Base-by-base conservation (phyloP, 805 yeast species). In the Priceomyces castillae region DNA sequence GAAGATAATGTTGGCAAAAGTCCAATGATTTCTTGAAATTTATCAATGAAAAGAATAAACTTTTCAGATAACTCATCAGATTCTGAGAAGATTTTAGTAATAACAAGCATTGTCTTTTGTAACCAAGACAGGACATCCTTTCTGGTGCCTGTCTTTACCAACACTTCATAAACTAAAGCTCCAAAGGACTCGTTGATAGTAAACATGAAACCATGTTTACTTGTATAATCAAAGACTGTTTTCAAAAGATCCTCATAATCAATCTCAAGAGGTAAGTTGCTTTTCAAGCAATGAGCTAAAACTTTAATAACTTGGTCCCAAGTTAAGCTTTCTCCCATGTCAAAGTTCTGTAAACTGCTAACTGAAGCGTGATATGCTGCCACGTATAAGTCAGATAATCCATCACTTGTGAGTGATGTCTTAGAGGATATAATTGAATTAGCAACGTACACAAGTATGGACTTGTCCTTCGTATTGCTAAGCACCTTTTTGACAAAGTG, bases 81-180 rank as follows among this genome's bases (percentile, higher is more conserved):
- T 52, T 83, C 86, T 1, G 90, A 81, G 47, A 84, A 70, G 46
- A 74, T 69, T 50, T 79, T 83, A 7, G 90, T 86, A 40, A 83
- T 69, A 53, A 77, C 82, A 4, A 86, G 57, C 46, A 77, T 65
- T 5, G 81, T 69, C 48, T 81, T 78, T 47, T 77, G 73, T 31
- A 80, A 48, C 92, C 92, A 85, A 0, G 22, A 22, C 15, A 49
- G 57, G 17, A 71, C 56, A 1, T 59, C 61, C 2, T 47, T 54
- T 2, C 49, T 34, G 0, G 55, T 20, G 4, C 49, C 40, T 4
- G 54, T 48, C 56, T 59, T 33, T 61, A 59, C 11, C 62, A 52
- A 31, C 59, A 56, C 28, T 61, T 59, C 20, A 48, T 54, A 19
- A 50, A 65, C 18, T 64, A 68, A 52, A 46, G 54, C 28, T 4